Evolutionary conservation across 768 basidiomycete genomes (phyloP), one percentile per base, ranked within the genome.

Genomic region (Leucosporidium creatinivorum): DNA sequence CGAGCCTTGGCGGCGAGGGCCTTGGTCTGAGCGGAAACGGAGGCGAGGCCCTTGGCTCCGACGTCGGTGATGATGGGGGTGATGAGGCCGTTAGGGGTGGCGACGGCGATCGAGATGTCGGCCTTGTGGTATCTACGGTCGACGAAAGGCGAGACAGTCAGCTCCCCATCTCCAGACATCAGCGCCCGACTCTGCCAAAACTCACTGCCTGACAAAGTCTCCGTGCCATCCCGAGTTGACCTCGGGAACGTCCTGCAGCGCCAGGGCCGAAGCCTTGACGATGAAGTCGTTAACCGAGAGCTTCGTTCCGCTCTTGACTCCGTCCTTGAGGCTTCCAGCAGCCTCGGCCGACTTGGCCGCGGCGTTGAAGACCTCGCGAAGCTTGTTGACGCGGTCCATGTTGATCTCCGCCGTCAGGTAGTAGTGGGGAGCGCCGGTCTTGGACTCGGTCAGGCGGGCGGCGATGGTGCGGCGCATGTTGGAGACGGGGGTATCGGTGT

Each of bases 221-320:
- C 93, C 93, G 68, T 97, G 79, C 96, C 94, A 98, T 18, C 93
- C 93, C 61, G 92, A 91, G 82, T 99, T 99, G 73, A 87, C 93
- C 78, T 98, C 96, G 56, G 96, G 96, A 36, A 98, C 93, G 76
- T 98, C 96, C 52, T 85, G 83, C 59, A 98, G 83, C 2, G 96
- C 93, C 74, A 91, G 88, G 13, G 89, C 86, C 39, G 89, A 86
- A 7, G 92, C 96, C 80, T 99, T 99, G 77, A 98, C 86, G 75
- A 99, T 85, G 78, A 99, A 99, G 80, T 99, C 96, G 79, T 98
- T 98, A 67, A 99, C 91, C 73, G 91, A 93, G 61, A 99, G 84
- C 81, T 93, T 94, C 65, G 71, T 66, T 47, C 71, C 76, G 65
- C 74, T 77, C 77, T 81, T 80, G 69, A 79, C 80, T 49, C 80